Evolutionary conservation across 2,329 filamentous ascomycete species (phyloP).

Genomic region (Clonostachys solani): DNA sequence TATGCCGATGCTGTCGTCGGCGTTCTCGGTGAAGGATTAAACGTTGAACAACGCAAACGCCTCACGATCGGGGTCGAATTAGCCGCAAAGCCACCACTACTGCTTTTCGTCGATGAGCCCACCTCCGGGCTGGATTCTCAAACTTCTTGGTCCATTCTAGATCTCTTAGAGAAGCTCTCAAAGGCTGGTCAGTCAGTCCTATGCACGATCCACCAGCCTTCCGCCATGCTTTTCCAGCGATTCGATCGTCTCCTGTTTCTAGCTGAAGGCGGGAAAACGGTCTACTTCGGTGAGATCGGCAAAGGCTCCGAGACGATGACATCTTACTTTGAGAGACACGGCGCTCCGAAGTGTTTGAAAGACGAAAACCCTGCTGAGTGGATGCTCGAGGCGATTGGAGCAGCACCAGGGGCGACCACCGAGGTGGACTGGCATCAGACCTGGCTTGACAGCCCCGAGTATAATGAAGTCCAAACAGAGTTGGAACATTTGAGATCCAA

Average conservation of each 20-base stretch:
- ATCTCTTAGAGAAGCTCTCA: conserved; percentile 53
- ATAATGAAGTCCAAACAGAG: conserved; percentile 22
- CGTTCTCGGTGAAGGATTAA: conserved; percentile 29
- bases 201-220: conserved; percentile 57
- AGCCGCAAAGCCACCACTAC: conserved; percentile 29
- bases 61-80: conserved; percentile 39
- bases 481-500: conserved; percentile 32
- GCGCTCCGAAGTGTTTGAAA: conserved; percentile 59
- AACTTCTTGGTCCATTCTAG: conserved; percentile 52
- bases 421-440: conserved; percentile 64
- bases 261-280: conserved; percentile 41
- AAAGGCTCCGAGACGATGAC: conserved; percentile 36
- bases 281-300: conserved; percentile 49
- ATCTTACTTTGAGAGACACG: conserved; percentile 53
- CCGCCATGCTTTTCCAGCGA: conserved; percentile 44
- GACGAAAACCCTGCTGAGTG: conserved; percentile 43
- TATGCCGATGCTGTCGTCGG: conserved; percentile 46
- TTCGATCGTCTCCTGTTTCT: conserved; percentile 51
- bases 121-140: conserved; percentile 48
- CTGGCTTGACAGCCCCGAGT: conserved; percentile 47
- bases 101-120: conserved; percentile 47
- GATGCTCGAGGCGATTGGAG: conserved; percentile 34
- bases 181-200: conserved; percentile 53
- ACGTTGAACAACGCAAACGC: conserved; percentile 40
- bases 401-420: conserved; percentile 40